Evolutionary conservation across 164 flowering plant species (phyloP), one percentile per base, ranked within the genome.

Genomic region (Chimonanthus praecox): DNA sequence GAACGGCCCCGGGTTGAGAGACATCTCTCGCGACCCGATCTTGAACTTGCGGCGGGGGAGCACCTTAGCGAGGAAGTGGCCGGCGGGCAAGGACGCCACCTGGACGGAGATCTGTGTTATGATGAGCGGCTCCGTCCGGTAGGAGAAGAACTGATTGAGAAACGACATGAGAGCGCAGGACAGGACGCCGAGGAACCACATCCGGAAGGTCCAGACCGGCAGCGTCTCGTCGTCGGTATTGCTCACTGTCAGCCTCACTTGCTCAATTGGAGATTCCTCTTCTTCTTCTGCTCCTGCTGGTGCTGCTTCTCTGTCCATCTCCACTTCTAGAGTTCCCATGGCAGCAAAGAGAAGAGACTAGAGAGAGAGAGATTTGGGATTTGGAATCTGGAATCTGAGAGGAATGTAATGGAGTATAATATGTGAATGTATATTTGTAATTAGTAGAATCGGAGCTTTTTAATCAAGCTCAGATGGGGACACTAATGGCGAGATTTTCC

Each of bases 201-300:
- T 92, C 61, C 97, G 80, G 79, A 94, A 94, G 13, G 98, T 94
- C 97, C 95, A 90, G 8, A 92, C 95, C n/a, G 98, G 90, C 7
- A 87, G 88, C 51, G 83, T 68, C 4, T 90, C 90, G 74, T 94
- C 96, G 83, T 94, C 97, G 60, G 90, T 84, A 85, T 88, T 92
- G 70, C 84, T 61, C 58, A 94, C 98, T 6, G 97, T 92, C 7
- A 94, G 78, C 21, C 97, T 85, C 67, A 94, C 98, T 68, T 94
- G 73, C 74, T 94, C 97, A 2, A 94, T 76, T 3, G 98, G 97
- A 3, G 95, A 94, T n/a, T 76, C 20, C 7, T 90, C 94, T 46
- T 88, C 88, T 7, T 83, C 88, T 6, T 84, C 88, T 43, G 5
- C 49, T 11, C 6, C 18, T 44, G 9, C 49, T 44, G 16, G n/a